Evolutionary conservation across 176 grass and related monocot species (phyloP).

Genomic region (Aegilops umbellulata): DNA sequence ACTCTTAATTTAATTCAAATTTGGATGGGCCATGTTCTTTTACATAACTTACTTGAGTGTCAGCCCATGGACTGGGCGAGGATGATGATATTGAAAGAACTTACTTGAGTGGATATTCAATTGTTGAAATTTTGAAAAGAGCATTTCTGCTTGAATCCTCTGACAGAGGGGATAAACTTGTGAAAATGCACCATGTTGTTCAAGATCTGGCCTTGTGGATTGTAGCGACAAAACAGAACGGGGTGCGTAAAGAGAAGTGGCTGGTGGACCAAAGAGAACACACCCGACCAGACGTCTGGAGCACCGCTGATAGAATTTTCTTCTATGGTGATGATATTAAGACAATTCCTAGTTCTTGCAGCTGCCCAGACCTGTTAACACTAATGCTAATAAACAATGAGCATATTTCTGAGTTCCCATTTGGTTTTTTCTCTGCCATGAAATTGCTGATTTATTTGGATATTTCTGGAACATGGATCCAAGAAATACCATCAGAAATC

Average conservation of each 20-base stretch:
- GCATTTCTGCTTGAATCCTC: background rate
- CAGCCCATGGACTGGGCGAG: background rate
- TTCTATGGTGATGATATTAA: background rate
- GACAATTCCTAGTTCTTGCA: background rate
- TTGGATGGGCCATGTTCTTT: background rate
- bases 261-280: background rate
- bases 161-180: background rate
- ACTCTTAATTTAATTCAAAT: rapidly evolving
- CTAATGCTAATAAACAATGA: background rate
- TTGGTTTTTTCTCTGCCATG: too few species aligned
- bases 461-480: too few species aligned
- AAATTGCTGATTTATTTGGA: too few species aligned
- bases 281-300: background rate
- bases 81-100: background rate
- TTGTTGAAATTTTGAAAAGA: background rate
- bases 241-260: background rate
- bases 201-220: background rate
- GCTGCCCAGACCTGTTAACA: background rate
- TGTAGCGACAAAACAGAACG: background rate
- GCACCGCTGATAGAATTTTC: background rate
- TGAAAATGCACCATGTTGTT: background rate
- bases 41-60: too few species aligned
- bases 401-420: background rate
- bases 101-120: background rate
- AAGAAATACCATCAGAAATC: too few species aligned